Evolutionary conservation across 345 rosid species (phyloP).

Genomic region (Arabidopsis suecica): DNA sequence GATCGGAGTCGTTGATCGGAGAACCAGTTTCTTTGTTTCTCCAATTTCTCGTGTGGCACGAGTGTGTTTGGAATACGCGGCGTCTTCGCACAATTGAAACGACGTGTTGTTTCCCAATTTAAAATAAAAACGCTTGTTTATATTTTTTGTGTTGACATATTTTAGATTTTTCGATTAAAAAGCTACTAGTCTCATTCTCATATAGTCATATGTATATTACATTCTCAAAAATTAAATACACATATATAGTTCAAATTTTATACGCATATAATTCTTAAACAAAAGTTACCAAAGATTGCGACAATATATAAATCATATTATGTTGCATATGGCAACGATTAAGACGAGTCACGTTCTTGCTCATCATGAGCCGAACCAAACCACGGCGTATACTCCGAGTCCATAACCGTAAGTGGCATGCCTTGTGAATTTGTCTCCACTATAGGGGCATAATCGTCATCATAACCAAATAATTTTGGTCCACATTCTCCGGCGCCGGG

Average conservation of each 20-base stretch:
- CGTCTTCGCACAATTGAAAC: constrained; percentile 4
- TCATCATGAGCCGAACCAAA: constrained; percentile 29
- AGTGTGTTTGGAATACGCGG: constrained; percentile 24
- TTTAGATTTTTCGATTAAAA: too few relatives aligned
- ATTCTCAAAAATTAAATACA: constrained; percentile 13
- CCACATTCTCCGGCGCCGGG: constrained; percentile 13
- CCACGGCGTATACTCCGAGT: constrained; percentile 27
- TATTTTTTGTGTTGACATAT: too few relatives aligned
- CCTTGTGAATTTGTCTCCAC: constrained; percentile 26
- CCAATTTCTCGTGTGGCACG: constrained; percentile 27
- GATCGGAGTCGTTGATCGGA: constrained; percentile 18
- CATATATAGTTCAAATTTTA: neutral
- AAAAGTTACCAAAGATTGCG: neutral
- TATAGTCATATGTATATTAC: neutral
- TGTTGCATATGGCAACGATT: constrained; percentile 7
- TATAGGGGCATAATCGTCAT: constrained; percentile 26
- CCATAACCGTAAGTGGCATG: constrained; percentile 23
- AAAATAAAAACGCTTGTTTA: neutral
- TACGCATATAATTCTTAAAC: neutral
- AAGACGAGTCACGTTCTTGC: constrained; percentile 35
- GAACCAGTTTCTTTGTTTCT: constrained; percentile 6
- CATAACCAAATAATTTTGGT: constrained; percentile 13
- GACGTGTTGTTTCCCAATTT: constrained; percentile 7
- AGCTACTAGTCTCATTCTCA: neutral
- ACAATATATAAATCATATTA: constrained; percentile 5